Evolutionary conservation across 371 early-diverging fungal species (phyloP), one percentile per base, ranked within the genome.

Genomic region (Basidiobolus meristosporus): DNA sequence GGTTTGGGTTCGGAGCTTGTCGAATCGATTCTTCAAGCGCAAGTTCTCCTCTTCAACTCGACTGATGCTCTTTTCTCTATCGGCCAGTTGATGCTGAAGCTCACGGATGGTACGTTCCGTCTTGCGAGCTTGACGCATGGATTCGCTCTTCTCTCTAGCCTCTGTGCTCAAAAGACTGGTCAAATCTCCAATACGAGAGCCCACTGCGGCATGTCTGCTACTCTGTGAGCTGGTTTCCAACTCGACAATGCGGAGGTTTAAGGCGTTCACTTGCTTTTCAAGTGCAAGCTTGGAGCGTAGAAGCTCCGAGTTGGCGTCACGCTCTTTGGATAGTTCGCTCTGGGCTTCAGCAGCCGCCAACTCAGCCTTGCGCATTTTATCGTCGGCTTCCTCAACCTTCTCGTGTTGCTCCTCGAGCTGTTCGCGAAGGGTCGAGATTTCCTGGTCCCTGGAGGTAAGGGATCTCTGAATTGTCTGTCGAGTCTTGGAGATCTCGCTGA

Each of bases 261-360:
- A 59, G 51, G 83, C 82, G 45, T 82, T 79, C 36, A 77, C 53
- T 39, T 73, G 69, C 52, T 77, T 83, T 48, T 89, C 86, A n/a
- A 86, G 60, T 10, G 48, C 38, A 33, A 51, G 41, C 58, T 75
- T 77, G 30, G 65, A 60, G 29, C 74, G 61, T 38, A 75, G 66
- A 11, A 69, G 48, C 6, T 76, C 73, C 35, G 72, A 60, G 43
- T 56, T 59, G 16, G 53, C 44, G 35, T 74, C 73, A 32, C 62
- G 56, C 48, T 81, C 81, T 57, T 73, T 76, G 44, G 58, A 53
- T 11, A 86, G 52, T 23, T 78, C 81, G 23, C 57, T 45, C 26
- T 69, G 65, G 7, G 60, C 50, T n/a, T 70, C 70, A 2, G 50
- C 53, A 10, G 59, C 48, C 2, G 57, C 53, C 14, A 59, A 41